phyloP scores from a whole-genome alignment of 1,284 basidiomycete genomes.

The Leccinum huronense region DNA sequence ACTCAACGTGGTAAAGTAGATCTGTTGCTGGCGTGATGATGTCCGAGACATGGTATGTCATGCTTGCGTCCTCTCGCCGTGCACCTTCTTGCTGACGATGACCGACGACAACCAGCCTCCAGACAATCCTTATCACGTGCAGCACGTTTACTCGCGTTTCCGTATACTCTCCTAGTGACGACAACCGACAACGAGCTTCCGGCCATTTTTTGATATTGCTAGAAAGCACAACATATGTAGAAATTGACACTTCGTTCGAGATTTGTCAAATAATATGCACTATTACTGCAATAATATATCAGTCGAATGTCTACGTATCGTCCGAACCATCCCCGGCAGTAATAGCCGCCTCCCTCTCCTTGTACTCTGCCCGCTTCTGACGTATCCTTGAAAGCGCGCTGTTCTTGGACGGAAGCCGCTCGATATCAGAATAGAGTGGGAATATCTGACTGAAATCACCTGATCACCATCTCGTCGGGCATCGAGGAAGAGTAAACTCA shows the following conservation, averaged over 20 bases:
- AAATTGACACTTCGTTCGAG: not conserved
- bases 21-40: not conserved
- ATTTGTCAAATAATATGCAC: not conserved
- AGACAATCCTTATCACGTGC: no score
- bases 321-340: not conserved
- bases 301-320: not conserved
- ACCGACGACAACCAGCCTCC: not conserved
- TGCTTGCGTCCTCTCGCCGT: not conserved
- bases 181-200: not conserved
- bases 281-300: not conserved
- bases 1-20: not conserved
- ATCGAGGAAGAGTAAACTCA: no score
- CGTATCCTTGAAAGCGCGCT: not conserved
- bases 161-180: no score
- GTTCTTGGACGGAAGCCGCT: constrained; percentile 1
- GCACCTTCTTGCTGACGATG: not conserved
- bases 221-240: not conserved
- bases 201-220: not conserved
- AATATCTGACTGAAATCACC: not conserved
- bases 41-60: not conserved
- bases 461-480: no score
- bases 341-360: not conserved
- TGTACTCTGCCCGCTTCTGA: not conserved
- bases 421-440: not conserved
- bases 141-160: no score